Percentiles rank a stretch among this genome's conserved stretches.
phyloP scores from a whole-genome alignment of 1,284 basidiomycete genomes.

The Afroboletus lepidellus region DNA sequence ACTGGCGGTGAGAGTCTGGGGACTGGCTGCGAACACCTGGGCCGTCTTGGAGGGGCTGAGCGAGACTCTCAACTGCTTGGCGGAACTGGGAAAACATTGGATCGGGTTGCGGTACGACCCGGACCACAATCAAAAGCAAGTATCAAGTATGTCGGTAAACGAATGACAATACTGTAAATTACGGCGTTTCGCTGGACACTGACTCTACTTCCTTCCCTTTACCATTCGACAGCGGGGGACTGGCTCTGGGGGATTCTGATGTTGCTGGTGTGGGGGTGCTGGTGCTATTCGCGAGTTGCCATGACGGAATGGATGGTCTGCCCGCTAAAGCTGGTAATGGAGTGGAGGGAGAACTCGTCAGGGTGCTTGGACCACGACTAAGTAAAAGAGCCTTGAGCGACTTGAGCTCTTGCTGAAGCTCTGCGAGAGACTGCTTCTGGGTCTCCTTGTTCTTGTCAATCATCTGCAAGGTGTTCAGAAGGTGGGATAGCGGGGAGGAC shows the following conservation, averaged over 20 bases:
- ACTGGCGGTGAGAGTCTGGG: conserved; percentile 35
- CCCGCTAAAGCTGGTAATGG: conserved; percentile 45
- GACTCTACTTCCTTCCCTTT: conserved; percentile 48
- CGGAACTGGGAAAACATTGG: conserved; percentile 67
- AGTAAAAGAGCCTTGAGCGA: conserved; percentile 91
- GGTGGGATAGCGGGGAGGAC: neutral
- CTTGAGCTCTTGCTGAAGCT: conserved; percentile 92
- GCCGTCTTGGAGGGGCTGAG: conserved; percentile 42
- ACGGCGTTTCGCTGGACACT: conserved; percentile 16
- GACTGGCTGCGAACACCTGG: conserved; percentile 31
- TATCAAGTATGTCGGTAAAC: conserved; percentile 3
- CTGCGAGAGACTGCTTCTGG: conserved; percentile 75
- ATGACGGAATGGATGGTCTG: conserved; percentile 81
- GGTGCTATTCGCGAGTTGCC: conserved; percentile 65
- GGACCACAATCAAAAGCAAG: conserved; percentile 1
- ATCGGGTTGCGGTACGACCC: neutral
- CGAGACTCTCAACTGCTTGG: conserved; percentile 57
- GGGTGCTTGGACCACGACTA: conserved; percentile 48
- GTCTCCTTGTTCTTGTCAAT: conserved; percentile 90
- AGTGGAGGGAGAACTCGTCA: conserved; percentile 49
- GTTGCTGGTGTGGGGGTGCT: conserved; percentile 21
- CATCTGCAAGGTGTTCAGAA: conserved; percentile 56
- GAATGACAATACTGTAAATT: conserved; percentile 7
- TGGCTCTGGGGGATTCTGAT: conserved; percentile 20
- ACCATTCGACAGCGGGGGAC: conserved; percentile 30